Evolutionary conservation across 2,329 filamentous ascomycete species (phyloP).

Genomic region (Cytospora leucostoma): DNA sequence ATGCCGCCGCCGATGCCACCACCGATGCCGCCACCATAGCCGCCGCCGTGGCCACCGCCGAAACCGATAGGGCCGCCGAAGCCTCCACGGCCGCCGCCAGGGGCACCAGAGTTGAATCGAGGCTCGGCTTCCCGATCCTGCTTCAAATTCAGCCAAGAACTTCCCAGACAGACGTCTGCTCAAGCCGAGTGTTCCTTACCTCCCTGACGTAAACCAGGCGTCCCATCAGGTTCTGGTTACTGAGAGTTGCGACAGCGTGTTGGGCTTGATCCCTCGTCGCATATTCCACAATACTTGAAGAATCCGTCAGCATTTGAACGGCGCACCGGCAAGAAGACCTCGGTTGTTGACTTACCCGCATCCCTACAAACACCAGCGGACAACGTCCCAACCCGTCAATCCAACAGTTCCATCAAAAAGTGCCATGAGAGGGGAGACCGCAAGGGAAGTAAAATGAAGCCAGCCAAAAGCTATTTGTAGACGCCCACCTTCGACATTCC

Average conservation of each 20-base stretch:
- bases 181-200: constrained; percentile 53
- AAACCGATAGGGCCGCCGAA: constrained; percentile 31
- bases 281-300: constrained; percentile 96
- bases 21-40: constrained; percentile 41
- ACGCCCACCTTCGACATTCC: constrained; percentile 99
- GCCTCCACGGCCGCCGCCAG: constrained; percentile 61
- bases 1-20: constrained; percentile 47
- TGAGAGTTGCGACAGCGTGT: constrained; percentile 93
- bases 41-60: constrained; percentile 55
- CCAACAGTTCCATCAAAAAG: constrained; percentile 83
- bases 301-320: constrained; percentile 36
- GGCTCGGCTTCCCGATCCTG: constrained; percentile 98
- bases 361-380: constrained; percentile 93
- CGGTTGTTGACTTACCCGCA: constrained; percentile 78
- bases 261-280: constrained; percentile 98
- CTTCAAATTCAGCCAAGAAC: constrained; percentile 26
- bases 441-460: constrained; percentile 74
- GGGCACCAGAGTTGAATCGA: constrained; percentile 80
- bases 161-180: constrained; percentile 5
- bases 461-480: constrained; percentile 85
- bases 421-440: constrained; percentile 54
- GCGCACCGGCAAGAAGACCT: neutral
- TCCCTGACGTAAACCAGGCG: constrained; percentile 98
- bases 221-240: constrained; percentile 99
- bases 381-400: constrained; percentile 98